phyloP scores from a whole-genome alignment of 768 basidiomycete species.

The Leccinum imitatum region DNA sequence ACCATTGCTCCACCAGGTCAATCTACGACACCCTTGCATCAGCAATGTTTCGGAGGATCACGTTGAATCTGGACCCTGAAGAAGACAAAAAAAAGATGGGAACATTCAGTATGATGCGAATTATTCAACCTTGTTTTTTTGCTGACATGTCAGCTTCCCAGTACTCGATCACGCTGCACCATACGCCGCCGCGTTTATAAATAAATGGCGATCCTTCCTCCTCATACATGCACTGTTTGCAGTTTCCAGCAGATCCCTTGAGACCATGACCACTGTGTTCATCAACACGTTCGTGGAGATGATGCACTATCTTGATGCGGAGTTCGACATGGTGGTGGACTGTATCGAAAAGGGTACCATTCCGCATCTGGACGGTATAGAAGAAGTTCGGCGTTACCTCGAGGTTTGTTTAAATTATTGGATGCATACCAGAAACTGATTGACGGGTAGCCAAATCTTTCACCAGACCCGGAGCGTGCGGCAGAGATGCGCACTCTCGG shows the following conservation, averaged over 20 bases:
- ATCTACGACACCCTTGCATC: neutral
- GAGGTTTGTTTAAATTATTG: neutral
- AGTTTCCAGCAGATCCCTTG: neutral
- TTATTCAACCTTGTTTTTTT: neutral
- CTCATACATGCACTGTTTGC: neutral
- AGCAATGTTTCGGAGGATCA: neutral
- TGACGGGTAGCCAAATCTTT: slow-evolving; percentile 1
- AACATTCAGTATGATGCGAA: neutral
- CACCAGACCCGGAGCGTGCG: slow-evolving; percentile 6
- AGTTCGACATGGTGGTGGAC: slow-evolving; percentile 13
- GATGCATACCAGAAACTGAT: neutral
- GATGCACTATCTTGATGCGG: slow-evolving; percentile 8
- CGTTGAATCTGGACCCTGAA: neutral
- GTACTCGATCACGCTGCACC: neutral
- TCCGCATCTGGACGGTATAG: slow-evolving; percentile 7
- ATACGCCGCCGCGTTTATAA: neutral
- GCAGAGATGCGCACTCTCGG: slow-evolving; percentile 15
- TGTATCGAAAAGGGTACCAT: slow-evolving; percentile 14
- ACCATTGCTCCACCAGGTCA: neutral
- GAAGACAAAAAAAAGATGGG: neutral
- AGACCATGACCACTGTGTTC: slow-evolving; percentile 7
- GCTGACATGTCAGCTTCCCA: neutral
- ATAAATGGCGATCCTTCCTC: neutral
- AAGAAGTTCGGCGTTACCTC: slow-evolving; percentile 4
- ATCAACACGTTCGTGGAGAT: slow-evolving; percentile 13